Evolutionary conservation across 495 filamentous ascomycete genomes (phyloP), one percentile per base, ranked within the genome.

Genomic region (Aspergillus olivimuriae): DNA sequence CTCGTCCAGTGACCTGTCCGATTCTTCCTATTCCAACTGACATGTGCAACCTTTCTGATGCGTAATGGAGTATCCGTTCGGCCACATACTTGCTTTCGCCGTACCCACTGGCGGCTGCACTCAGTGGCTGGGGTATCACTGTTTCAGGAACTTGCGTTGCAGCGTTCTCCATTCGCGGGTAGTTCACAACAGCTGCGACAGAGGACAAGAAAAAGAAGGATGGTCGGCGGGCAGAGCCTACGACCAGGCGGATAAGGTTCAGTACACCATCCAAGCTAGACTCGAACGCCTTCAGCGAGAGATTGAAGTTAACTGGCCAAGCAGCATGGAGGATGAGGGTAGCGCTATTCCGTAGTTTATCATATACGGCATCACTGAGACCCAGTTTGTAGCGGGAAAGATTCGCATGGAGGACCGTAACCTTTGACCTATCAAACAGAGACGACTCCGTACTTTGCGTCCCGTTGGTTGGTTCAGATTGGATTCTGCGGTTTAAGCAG

Each of bases 241-340:
- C 12, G 34, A 64, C 61, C 28, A 81, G 74, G 34, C 76, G 62
- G 5, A 71, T 61, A 4, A 81, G 53, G 34, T 70, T 65, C 24
- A 69, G 61, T n/a, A 78, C 66, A 9, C 75, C 72, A 9, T 53
- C 55, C 22, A 81, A 63, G 36, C 76, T 67, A 1, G 72, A 66
- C 46, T 75, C 63, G 30, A 80, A 82, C 1, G 70, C 72, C 16
- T 61, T 53, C 28, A 78, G 50, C 0, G 72, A 50, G 14, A 63
- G 66, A 53, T 79, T 78, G 63, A 81, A 82, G 56, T 83, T 72
- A 17, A 81, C 74, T 12, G 22, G 24, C 49, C 33, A 83, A 12
- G 75, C 75, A 55, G 77, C 78, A 58, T 83, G 78, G 46, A 82
- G 76, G 33, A 83, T 58, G 2, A 58, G 28, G 66, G 73, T 28